A percentile compares a stretch with the other conserved stretches of the same genome.
Conservation (phyloP, 371 early-diverging fungal genomes). For the Apophysomyces variabilis region DNA sequence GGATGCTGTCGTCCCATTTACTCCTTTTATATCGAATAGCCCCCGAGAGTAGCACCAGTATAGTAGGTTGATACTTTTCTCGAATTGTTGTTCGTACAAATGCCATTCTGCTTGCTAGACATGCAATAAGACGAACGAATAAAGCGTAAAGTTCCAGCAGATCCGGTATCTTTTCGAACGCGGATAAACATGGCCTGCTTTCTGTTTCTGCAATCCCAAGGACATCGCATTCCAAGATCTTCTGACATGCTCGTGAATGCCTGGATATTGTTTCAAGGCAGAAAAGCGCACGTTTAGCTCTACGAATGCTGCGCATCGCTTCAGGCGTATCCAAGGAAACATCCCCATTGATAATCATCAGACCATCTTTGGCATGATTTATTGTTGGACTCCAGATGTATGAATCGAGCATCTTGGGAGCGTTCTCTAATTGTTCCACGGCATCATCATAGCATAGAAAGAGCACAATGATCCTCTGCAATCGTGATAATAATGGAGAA, state of each 20-base stretch:
- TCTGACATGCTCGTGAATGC: constrained; percentile 30
- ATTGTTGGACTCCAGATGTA: constrained; percentile 36
- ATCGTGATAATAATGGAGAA: constrained; percentile 15
- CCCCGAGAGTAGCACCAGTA: constrained; percentile 25
- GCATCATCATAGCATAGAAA: constrained; percentile 35
- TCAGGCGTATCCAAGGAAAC: not conserved
- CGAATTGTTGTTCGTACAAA: constrained; percentile 32
- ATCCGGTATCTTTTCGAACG: constrained; percentile 4
- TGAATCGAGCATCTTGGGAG: constrained; percentile 23
- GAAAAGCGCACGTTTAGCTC: constrained; percentile 33
- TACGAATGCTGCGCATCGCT: constrained; percentile 15
- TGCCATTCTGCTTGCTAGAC: constrained; percentile 29
- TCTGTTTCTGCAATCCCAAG: constrained; percentile 22
- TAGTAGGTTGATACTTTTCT: constrained; percentile 24
- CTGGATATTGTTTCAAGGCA: constrained; percentile 21
- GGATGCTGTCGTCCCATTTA: not conserved
- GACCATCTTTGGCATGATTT: constrained; percentile 26
- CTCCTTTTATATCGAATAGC: constrained; percentile 11
- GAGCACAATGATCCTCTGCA: constrained; percentile 26
- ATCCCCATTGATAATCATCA: constrained; percentile 6
- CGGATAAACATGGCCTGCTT: constrained; percentile 7
- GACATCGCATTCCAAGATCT: constrained; percentile 27
- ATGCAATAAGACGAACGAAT: constrained; percentile 32
- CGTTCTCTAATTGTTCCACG: constrained; percentile 26
- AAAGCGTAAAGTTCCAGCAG: constrained; percentile 25